Evolutionary conservation across 108 stramenopile species (phyloP).

Genomic region (Epipyxis sp.): DNA sequence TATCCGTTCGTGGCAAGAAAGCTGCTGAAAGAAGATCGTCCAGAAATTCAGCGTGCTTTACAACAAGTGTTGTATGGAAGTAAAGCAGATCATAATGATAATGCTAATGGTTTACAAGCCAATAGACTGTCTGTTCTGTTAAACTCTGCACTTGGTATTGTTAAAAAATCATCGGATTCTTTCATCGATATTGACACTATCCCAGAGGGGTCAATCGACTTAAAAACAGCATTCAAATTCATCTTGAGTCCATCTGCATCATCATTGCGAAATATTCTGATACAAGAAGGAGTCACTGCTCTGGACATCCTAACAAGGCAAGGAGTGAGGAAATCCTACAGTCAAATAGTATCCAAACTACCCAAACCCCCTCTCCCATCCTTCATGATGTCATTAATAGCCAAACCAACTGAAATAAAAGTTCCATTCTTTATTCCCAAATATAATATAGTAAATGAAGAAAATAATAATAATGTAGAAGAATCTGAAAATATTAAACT

Average conservation of each 20-base stretch:
- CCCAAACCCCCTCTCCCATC: not conserved
- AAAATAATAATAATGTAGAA: too few relatives aligned
- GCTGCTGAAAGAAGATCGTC: conserved; percentile 67
- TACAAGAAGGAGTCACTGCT: conserved; percentile 69
- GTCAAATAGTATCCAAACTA: conserved; percentile 52
- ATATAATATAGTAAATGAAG: too few relatives aligned
- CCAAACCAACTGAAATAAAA: not conserved
- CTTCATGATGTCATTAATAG: not conserved
- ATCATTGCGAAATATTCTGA: conserved; percentile 66
- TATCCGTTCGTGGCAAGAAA: conserved; percentile 84
- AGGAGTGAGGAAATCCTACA: conserved; percentile 63
- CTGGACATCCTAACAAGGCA: conserved; percentile 73
- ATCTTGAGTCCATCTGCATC: conserved; percentile 67
- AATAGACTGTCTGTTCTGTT: conserved; percentile 69
- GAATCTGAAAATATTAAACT: not conserved
- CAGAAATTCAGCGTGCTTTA: conserved; percentile 70
- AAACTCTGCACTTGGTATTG: conserved; percentile 72
- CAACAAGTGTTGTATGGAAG: conserved; percentile 75
- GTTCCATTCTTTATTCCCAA: not conserved
- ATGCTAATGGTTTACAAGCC: conserved; percentile 58
- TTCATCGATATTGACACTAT: conserved; percentile 77
- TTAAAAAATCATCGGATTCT: conserved; percentile 66
- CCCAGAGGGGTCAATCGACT: conserved; percentile 68
- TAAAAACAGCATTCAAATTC: conserved; percentile 66
- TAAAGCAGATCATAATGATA: conserved; percentile 46